These are phyloP conservation scores for Pleurotus djamor DNA, from an alignment of 768 basidiomycete genomes.

Conservation along the genomic window DNA sequence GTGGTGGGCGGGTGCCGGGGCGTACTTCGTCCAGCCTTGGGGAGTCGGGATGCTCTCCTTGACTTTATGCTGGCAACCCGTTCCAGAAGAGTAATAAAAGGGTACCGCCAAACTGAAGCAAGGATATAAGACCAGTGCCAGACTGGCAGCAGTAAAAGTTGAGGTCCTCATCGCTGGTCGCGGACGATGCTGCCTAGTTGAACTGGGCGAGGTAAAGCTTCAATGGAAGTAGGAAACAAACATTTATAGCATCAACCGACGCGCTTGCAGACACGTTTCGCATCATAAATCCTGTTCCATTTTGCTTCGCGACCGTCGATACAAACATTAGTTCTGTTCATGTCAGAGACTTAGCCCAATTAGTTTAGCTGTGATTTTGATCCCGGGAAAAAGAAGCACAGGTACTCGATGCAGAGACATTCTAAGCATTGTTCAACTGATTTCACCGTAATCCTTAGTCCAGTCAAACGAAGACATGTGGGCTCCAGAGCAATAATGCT, in stretches of 20 bases:
- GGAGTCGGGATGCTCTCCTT: slow-evolving; percentile 51
- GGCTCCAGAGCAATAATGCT: too few species aligned
- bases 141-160: slow-evolving; percentile 6
- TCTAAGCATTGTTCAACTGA: too few species aligned
- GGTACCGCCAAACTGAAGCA: slow-evolving; percentile 4
- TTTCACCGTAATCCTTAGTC: too few species aligned
- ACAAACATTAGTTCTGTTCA: neutral
- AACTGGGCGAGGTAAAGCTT: neutral
- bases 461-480: too few species aligned
- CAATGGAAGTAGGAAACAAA: neutral
- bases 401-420: too few species aligned
- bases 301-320: neutral
- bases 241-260: neutral
- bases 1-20: slow-evolving; percentile 40
- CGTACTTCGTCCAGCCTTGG: slow-evolving; percentile 42
- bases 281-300: neutral
- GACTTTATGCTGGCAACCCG: slow-evolving; percentile 20
- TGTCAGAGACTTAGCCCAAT: neutral
- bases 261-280: neutral
- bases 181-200: neutral
- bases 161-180: slow-evolving; percentile 5
- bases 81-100: neutral
- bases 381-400: neutral
- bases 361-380: neutral
- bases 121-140: slow-evolving; percentile 6